phyloP scores from a whole-genome alignment of 495 filamentous ascomycete species.

The Annulohypoxylon moriforme region DNA sequence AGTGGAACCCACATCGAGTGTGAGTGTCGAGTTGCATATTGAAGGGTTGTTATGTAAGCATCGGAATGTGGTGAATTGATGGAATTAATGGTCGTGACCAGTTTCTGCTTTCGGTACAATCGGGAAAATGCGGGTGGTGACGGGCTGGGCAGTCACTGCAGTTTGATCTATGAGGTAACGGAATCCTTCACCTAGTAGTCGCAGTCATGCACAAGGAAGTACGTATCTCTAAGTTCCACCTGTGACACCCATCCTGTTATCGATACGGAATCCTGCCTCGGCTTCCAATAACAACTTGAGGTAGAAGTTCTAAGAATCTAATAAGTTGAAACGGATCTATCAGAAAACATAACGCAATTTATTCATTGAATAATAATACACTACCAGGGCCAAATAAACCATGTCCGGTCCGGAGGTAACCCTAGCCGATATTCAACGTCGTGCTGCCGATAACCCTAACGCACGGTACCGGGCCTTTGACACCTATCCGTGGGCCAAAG shows the following conservation, averaged over 20 bases:
- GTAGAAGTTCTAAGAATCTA: no score
- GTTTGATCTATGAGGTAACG: background rate
- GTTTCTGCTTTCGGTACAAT: slow-evolving; percentile 30
- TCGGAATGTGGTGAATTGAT: background rate
- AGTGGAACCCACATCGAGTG: slow-evolving; percentile 14
- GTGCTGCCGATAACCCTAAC: slow-evolving; percentile 42
- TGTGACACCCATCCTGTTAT: background rate
- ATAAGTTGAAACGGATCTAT: background rate
- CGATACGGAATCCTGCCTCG: slow-evolving; percentile 21
- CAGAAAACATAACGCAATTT: background rate
- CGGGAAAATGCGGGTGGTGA: background rate
- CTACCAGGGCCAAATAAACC: background rate
- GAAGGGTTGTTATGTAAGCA: slow-evolving; percentile 37
- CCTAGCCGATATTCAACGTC: slow-evolving; percentile 43
- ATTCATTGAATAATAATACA: background rate
- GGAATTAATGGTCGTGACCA: slow-evolving; percentile 28
- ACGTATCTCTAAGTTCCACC: background rate
- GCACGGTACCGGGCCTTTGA: slow-evolving; percentile 47
- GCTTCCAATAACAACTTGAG: background rate
- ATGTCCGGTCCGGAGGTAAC: slow-evolving; percentile 38
- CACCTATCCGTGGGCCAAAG: slow-evolving; percentile 48
- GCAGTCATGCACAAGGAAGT: background rate
- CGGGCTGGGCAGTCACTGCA: slow-evolving; percentile 3
- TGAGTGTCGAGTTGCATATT: background rate
- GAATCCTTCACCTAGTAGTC: background rate